Evolutionary conservation across 2,329 filamentous ascomycete genomes (phyloP).

Genomic region (Colletotrichum acutatum): DNA sequence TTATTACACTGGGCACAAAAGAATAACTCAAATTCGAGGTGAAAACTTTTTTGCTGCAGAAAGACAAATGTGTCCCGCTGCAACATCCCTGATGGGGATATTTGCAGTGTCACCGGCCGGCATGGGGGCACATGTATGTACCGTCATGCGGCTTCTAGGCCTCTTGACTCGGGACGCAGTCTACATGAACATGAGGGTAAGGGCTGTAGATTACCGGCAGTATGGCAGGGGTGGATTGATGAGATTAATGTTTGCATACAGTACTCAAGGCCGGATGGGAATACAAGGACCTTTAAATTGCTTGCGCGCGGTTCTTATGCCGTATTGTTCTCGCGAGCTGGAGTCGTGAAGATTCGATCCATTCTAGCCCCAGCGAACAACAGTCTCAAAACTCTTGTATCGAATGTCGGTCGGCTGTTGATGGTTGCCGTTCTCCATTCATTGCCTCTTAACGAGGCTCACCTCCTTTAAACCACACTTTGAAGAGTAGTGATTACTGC

Average conservation of each 20-base stretch:
- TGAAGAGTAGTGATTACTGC: not conserved
- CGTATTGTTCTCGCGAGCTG: not conserved
- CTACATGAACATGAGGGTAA: not conserved
- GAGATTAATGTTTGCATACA: slow-evolving; percentile 29
- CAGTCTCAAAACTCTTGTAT: not conserved
- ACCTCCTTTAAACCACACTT: too few relatives aligned
- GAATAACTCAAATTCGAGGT: slow-evolving; percentile 12
- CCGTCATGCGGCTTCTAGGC: not conserved
- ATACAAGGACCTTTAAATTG: slow-evolving; percentile 23
- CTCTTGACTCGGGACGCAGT: not conserved
- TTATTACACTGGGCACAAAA: slow-evolving; percentile 24
- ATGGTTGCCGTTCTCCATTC: not conserved
- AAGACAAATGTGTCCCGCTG: not conserved
- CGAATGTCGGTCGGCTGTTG: not conserved
- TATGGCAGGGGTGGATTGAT: not conserved
- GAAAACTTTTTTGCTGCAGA: slow-evolving; percentile 13
- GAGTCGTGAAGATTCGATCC: not conserved
- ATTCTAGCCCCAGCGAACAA: not conserved
- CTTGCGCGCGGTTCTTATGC: not conserved
- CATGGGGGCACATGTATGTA: not conserved
- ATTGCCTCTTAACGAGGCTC: too few relatives aligned
- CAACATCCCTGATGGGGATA: not conserved
- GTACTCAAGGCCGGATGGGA: not conserved
- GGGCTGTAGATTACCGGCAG: slow-evolving; percentile 15
- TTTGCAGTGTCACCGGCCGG: not conserved